Conservation (phyloP, 768 basidiomycete species). For the Leccinum arenicola region DNA sequence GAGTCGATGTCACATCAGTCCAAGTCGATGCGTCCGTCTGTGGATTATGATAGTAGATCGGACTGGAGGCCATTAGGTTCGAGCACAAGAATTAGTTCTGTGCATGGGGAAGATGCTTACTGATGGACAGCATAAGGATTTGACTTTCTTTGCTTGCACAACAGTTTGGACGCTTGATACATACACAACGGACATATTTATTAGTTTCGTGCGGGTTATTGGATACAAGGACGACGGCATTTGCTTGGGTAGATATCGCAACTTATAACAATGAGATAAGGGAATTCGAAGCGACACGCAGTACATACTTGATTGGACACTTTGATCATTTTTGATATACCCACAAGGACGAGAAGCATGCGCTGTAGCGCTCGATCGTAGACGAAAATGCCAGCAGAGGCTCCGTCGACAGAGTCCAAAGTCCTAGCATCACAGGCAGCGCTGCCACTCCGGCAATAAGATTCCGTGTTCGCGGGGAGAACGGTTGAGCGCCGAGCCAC, state of each 20-base stretch:
- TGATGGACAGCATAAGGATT: neutral
- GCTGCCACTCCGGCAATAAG: slow-evolving; percentile 36
- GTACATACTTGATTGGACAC: neutral
- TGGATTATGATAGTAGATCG: slow-evolving; percentile 28
- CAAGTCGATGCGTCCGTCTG: slow-evolving; percentile 48
- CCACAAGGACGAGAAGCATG: slow-evolving; percentile 44
- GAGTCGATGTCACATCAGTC: slow-evolving; percentile 41
- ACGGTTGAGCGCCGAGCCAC: slow-evolving; percentile 29
- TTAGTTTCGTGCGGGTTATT: neutral
- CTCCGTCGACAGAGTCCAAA: slow-evolving; percentile 53
- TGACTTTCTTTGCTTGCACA: neutral
- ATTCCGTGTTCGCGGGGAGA: slow-evolving; percentile 22
- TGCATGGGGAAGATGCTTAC: neutral
- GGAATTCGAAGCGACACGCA: neutral
- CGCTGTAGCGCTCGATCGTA: slow-evolving; percentile 47
- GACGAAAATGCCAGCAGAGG: slow-evolving; percentile 55
- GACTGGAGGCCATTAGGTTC: neutral
- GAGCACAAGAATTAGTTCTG: neutral
- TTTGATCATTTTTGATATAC: slow-evolving; percentile 39
- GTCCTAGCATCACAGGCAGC: slow-evolving; percentile 54
- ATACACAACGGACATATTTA: neutral
- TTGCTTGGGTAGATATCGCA: neutral
- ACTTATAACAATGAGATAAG: neutral
- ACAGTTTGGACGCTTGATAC: neutral
- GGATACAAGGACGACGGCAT: neutral